Evolutionary conservation across 805 yeast species (phyloP).

Genomic region (Yarrowia divulgata): DNA sequence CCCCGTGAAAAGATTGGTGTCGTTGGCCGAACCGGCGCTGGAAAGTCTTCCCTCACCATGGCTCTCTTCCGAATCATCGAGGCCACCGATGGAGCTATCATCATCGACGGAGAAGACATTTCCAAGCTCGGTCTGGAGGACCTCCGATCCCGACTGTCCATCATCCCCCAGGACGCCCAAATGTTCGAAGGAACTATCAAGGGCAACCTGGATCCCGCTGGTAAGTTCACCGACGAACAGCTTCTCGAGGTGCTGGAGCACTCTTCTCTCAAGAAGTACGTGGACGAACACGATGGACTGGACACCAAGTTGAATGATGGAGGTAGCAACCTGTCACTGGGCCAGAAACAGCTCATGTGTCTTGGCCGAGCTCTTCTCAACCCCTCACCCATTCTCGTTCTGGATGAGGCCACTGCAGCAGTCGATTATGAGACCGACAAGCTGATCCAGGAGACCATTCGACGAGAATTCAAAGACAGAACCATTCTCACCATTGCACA

Average conservation of each 20-base stretch:
- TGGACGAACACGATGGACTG: constrained; percentile 49
- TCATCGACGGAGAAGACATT: constrained; percentile 75
- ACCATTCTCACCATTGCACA: constrained; percentile 88
- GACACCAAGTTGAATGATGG: constrained; percentile 67
- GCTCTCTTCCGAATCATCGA: constrained; percentile 75
- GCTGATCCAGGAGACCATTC: constrained; percentile 76
- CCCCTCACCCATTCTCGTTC: constrained; percentile 68
- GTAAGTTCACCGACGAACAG: constrained; percentile 59
- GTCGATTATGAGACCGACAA: constrained; percentile 82
- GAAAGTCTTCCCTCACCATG: constrained; percentile 77
- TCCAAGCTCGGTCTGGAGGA: constrained; percentile 68
- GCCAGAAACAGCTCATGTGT: constrained; percentile 82
- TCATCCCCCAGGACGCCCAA: constrained; percentile 91
- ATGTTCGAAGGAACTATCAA: constrained; percentile 81
- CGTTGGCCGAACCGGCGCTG: constrained; percentile 92
- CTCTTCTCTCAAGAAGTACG: constrained; percentile 61
- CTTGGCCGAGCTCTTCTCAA: constrained; percentile 79
- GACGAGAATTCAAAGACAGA: constrained; percentile 67
- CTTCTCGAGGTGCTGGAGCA: constrained; percentile 73
- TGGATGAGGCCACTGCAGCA: constrained; percentile 84
- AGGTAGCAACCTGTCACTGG: constrained; percentile 79
- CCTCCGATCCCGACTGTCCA: constrained; percentile 72
- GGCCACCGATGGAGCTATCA: constrained; percentile 59
- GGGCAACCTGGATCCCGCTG: constrained; percentile 80
- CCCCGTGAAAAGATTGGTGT: constrained; percentile 78